A percentile compares a stretch with the other conserved stretches of the same genome.
phyloP scores from a whole-genome alignment of 768 basidiomycete genomes.

The Mycena vitilis region DNA sequence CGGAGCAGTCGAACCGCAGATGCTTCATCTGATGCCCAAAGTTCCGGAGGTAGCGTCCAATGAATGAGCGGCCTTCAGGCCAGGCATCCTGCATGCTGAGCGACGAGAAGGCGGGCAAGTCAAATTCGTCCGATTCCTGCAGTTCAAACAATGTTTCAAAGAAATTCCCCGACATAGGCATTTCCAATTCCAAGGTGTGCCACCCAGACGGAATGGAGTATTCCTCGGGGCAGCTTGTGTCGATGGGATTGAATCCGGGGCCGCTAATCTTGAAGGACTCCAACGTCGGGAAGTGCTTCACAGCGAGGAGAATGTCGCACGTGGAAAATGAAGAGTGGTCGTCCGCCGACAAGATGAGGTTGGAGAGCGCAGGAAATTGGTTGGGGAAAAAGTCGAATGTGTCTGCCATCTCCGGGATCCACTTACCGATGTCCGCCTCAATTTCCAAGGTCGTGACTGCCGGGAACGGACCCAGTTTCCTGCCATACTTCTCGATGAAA shows the following conservation, averaged over 20 bases:
- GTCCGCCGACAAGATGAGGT: neutral
- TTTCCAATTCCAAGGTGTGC: conserved; percentile 1
- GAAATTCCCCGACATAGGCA: conserved; percentile 5
- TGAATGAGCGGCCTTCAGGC: conserved; percentile 12
- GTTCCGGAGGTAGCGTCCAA: neutral
- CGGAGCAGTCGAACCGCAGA: conserved; percentile 5
- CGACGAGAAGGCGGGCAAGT: conserved; percentile 3
- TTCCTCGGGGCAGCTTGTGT: neutral
- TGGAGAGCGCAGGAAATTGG: conserved; percentile 8
- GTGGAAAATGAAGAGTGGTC: neutral
- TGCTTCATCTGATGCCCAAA: neutral
- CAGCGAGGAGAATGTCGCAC: conserved; percentile 1
- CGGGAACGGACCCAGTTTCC: conserved; percentile 8
- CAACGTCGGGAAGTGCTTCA: neutral
- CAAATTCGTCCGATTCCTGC: neutral
- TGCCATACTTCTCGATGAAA: neutral
- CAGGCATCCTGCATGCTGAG: conserved; percentile 14
- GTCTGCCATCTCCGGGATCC: neutral
- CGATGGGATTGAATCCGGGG: neutral
- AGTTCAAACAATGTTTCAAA: conserved; percentile 10
- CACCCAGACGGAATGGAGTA: neutral
- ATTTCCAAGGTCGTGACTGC: neutral
- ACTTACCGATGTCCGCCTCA: neutral
- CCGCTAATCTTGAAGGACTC: neutral
- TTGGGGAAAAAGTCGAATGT: neutral